These are phyloP conservation scores for Penicillium sp. DNA, from an alignment of 2,329 filamentous ascomycete species.

Conservation along the genomic window DNA sequence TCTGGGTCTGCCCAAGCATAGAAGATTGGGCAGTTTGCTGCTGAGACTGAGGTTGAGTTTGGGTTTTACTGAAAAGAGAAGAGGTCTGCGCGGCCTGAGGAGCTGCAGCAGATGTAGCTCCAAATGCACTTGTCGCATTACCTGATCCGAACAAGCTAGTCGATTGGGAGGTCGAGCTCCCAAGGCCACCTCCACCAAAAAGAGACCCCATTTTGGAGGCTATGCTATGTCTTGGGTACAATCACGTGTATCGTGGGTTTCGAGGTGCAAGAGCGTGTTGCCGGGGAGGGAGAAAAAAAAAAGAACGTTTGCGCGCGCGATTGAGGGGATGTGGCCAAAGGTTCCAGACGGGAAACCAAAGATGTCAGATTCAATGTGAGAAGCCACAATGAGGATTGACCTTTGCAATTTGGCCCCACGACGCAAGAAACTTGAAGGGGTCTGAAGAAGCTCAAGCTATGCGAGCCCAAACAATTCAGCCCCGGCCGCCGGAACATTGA, in stretches of 20 bases:
- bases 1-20: conserved; percentile 27
- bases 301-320: not conserved
- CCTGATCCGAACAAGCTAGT: conserved; percentile 28
- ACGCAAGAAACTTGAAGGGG: not conserved
- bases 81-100: conserved; percentile 21
- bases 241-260: not conserved
- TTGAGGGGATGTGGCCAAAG: not conserved
- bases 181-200: conserved; percentile 30
- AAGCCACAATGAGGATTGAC: not conserved
- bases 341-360: not conserved
- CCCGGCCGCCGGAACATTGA: conserved; percentile 18
- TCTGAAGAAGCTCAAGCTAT: conserved; percentile 10
- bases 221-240: conserved; percentile 5
- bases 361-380: not conserved
- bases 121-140: conserved; percentile 29
- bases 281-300: not conserved
- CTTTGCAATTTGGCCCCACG: not conserved
- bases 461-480: conserved; percentile 21
- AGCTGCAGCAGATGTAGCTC: conserved; percentile 18
- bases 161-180: conserved; percentile 22
- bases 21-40: conserved; percentile 26
- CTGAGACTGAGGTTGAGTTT: conserved; percentile 11
- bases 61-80: conserved; percentile 24
- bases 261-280: not conserved
- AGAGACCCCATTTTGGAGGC: conserved; percentile 26